Conservation (phyloP, 2,329 filamentous ascomycete species). For the Cladobotryum protrusum region DNA sequence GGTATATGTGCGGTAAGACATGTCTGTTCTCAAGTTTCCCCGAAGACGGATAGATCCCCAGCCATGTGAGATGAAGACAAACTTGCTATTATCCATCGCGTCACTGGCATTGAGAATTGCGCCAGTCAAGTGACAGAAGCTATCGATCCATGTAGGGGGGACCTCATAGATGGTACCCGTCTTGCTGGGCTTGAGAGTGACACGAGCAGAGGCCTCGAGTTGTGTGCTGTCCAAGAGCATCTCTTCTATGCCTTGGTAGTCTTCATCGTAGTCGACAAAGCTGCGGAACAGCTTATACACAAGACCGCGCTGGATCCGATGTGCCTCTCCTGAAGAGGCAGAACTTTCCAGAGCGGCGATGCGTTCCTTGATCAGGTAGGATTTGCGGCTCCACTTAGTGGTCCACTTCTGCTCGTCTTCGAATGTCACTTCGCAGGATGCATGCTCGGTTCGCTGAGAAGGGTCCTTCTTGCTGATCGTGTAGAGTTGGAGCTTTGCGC, state of each 20-base stretch:
- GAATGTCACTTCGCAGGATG: too few relatives aligned
- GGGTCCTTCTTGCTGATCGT: too few relatives aligned
- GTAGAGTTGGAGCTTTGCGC: too few relatives aligned
- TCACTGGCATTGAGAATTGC: constrained; percentile 53
- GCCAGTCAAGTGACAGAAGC: constrained; percentile 23
- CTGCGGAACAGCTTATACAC: constrained; percentile 5
- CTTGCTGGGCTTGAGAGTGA: neutral
- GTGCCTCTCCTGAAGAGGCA: neutral
- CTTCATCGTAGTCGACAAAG: neutral
- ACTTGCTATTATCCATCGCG: constrained; percentile 44
- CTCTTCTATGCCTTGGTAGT: constrained; percentile 5
- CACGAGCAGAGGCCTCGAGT: constrained; percentile 4
- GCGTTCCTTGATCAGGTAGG: too few relatives aligned
- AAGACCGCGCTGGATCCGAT: constrained; percentile 4
- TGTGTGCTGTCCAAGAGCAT: neutral
- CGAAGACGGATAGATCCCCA: constrained; percentile 48
- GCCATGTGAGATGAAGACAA: constrained; percentile 52
- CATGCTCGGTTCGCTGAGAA: too few relatives aligned
- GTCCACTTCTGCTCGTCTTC: too few relatives aligned
- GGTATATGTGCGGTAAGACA: constrained; percentile 51
- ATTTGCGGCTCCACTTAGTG: too few relatives aligned
- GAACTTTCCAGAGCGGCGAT: too few relatives aligned
- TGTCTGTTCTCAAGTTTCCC: constrained; percentile 38
- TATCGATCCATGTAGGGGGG: constrained; percentile 7
- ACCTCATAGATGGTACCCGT: neutral